Conservation (phyloP, 805 yeast genomes). For the Candida taoyuanica region DNA sequence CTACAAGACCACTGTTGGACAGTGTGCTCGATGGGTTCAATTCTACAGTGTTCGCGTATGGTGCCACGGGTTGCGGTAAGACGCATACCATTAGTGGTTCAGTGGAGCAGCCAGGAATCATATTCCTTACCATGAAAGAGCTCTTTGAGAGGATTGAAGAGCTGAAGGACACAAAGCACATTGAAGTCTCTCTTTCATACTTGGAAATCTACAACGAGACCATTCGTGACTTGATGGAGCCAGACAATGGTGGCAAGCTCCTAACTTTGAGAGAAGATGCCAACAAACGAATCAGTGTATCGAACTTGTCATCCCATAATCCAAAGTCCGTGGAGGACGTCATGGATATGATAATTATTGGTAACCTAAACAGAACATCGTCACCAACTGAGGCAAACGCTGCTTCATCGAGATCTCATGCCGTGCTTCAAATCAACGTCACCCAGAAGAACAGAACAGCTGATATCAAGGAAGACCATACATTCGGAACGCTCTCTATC, state of each 20-base stretch:
- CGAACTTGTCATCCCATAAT: slow-evolving; percentile 60
- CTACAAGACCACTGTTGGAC: slow-evolving; percentile 70
- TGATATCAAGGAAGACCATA: slow-evolving; percentile 60
- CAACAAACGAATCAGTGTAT: slow-evolving; percentile 58
- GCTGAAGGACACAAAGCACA: slow-evolving; percentile 45
- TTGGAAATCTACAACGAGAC: slow-evolving; percentile 91
- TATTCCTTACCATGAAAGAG: slow-evolving; percentile 73
- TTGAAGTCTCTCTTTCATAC: slow-evolving; percentile 66
- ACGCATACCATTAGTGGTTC: slow-evolving; percentile 86
- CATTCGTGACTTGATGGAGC: slow-evolving; percentile 71
- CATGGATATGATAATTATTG: slow-evolving; percentile 68
- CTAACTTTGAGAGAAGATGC: slow-evolving; percentile 70
- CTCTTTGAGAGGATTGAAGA: slow-evolving; percentile 59
- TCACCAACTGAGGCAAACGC: slow-evolving; percentile 91
- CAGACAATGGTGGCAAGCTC: slow-evolving; percentile 42
- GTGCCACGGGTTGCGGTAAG: slow-evolving; percentile 98
- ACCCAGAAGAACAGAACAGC: slow-evolving; percentile 55
- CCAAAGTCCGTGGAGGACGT: slow-evolving; percentile 66
- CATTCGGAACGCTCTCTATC: slow-evolving; percentile 75
- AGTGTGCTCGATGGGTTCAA: slow-evolving; percentile 80
- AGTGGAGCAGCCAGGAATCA: slow-evolving; percentile 69
- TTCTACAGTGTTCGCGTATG: slow-evolving; percentile 92
- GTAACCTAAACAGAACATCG: slow-evolving; percentile 72
- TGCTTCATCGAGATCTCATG: slow-evolving; percentile 89
- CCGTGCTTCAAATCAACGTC: slow-evolving; percentile 80